These are phyloP conservation scores for Pterocarpus macrocarpus DNA, from an alignment of 306 rosid species.

Conservation along the genomic window DNA sequence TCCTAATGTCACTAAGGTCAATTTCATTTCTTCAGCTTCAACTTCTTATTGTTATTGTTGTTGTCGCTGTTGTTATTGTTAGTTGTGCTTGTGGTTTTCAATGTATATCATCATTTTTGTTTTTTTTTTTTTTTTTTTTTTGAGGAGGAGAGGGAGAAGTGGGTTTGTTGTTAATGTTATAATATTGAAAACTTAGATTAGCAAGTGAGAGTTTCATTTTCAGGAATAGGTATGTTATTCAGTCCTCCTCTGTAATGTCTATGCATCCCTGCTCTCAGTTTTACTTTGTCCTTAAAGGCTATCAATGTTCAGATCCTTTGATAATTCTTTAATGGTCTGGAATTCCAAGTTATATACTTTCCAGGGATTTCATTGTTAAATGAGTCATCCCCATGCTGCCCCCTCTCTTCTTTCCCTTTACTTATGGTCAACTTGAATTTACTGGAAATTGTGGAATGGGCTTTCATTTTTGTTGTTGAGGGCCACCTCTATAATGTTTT, in stretches of 20 bases:
- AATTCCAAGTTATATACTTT: not conserved
- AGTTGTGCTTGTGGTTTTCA: not conserved
- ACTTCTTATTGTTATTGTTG: not conserved
- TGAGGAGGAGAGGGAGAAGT: not conserved
- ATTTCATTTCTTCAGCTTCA: conserved; percentile 32
- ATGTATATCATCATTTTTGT: not conserved
- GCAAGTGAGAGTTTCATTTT: not conserved
- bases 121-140: no score
- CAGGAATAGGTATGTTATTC: not conserved
- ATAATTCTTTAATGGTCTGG: not conserved
- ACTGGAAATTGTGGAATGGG: conserved; percentile 20
- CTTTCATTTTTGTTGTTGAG: not conserved
- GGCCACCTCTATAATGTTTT: not conserved
- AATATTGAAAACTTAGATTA: conserved; percentile 18
- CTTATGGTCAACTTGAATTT: not conserved
- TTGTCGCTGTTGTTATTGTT: not conserved
- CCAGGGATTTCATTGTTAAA: conserved; percentile 10
- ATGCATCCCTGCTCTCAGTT: not conserved
- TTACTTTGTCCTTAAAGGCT: conserved; percentile 7
- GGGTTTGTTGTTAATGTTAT: not conserved
- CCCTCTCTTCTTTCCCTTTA: not conserved
- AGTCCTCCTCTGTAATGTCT: not conserved
- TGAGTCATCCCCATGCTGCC: not conserved
- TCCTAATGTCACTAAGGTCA: conserved; percentile 89
- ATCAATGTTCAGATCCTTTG: not conserved